Percentiles rank a stretch among this genome's conserved stretches.
Conservation (phyloP, 345 rosid species). For the Populus pruinosa region DNA sequence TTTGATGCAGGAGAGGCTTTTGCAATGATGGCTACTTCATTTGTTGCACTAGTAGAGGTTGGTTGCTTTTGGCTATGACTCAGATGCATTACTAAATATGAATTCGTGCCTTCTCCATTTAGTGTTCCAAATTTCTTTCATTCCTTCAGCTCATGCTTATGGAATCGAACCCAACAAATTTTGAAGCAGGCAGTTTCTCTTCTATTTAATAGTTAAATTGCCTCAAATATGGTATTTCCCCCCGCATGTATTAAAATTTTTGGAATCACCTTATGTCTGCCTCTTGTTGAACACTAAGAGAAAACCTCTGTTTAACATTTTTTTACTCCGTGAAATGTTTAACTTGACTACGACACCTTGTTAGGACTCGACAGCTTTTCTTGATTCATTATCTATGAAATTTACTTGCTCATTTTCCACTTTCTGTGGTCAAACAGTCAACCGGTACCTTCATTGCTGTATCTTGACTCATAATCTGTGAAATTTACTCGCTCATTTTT, state of each 20-base stretch:
- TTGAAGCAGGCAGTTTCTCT: neutral
- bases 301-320: neutral
- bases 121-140: neutral
- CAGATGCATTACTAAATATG: neutral
- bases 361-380: slow-evolving; percentile 18
- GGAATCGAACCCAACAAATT: neutral
- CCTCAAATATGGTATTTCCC: neutral
- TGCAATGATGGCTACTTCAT: slow-evolving; percentile 93
- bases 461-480: slow-evolving; percentile 19
- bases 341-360: neutral
- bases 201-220: neutral
- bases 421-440: slow-evolving; percentile 48
- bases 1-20: slow-evolving; percentile 96
- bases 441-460: slow-evolving; percentile 82
- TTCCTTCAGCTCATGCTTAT: neutral
- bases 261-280: neutral
- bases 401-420: neutral
- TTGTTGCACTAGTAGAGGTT: slow-evolving; percentile 91
- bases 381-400: neutral
- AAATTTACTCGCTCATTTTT: neutral
- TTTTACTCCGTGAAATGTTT: neutral
- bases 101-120: neutral
- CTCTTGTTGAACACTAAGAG: neutral
- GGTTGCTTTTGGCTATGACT: slow-evolving; percentile 8
- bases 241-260: neutral